Percentiles rank a stretch among this genome's conserved stretches.
Conservation (phyloP, 768 basidiomycete genomes). For the Heimioporus sp. region DNA sequence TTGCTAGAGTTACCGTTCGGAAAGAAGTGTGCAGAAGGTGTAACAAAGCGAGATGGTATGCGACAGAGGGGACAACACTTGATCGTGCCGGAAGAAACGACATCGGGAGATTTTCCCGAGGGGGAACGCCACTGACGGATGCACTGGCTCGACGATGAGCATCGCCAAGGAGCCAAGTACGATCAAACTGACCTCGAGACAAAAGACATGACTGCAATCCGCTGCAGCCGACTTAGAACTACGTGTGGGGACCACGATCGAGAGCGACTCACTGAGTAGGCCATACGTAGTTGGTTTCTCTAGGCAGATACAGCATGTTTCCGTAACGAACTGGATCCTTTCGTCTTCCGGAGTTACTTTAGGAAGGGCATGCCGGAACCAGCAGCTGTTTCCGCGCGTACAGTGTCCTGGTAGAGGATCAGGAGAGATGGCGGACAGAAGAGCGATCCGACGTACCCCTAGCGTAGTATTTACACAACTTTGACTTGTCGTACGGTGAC, state of each 20-base stretch:
- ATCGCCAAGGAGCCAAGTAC: background rate
- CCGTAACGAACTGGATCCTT: constrained; percentile 36
- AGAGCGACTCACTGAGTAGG: constrained; percentile 51
- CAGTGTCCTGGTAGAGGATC: constrained; percentile 55
- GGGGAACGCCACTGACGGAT: constrained; percentile 77
- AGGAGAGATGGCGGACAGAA: background rate
- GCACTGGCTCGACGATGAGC: constrained; percentile 45
- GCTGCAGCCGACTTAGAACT: constrained; percentile 35
- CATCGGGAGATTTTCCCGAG: constrained; percentile 48
- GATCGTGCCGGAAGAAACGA: constrained; percentile 54
- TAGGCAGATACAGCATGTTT: constrained; percentile 69
- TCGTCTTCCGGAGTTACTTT: constrained; percentile 21
- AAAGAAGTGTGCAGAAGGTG: constrained; percentile 70
- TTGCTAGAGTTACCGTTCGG: constrained; percentile 54
- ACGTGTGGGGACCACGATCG: background rate
- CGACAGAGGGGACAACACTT: constrained; percentile 85
- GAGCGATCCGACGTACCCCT: constrained; percentile 40
- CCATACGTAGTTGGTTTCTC: constrained; percentile 71
- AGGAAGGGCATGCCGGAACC: constrained; percentile 61
- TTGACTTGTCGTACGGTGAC: constrained; percentile 70
- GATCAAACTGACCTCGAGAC: constrained; percentile 51
- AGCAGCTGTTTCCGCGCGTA: constrained; percentile 64
- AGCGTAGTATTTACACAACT: constrained; percentile 65
- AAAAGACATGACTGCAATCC: constrained; percentile 78
- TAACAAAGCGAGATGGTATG: constrained; percentile 60